These are phyloP conservation scores for Verticillium nubilum DNA, from an alignment of 2,329 filamentous ascomycete species.

Conservation along the genomic window DNA sequence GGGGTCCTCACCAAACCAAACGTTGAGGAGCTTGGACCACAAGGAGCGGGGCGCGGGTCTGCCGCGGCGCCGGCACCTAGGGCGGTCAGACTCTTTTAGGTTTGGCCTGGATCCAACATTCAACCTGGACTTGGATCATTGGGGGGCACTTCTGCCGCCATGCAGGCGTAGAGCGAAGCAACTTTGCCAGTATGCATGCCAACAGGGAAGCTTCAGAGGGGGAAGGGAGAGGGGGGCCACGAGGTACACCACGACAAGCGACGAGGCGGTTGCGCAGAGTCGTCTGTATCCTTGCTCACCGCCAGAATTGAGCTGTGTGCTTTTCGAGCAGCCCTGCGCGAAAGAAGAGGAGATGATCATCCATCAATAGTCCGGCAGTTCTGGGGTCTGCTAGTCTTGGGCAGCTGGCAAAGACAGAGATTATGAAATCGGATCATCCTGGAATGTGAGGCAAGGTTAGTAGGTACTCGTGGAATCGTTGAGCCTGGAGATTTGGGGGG, in stretches of 20 bases:
- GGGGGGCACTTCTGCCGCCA: neutral
- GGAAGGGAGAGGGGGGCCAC: neutral
- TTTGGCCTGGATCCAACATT: constrained; percentile 3
- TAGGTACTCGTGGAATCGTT: neutral
- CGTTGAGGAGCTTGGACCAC: constrained; percentile 16
- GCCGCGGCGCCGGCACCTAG: constrained; percentile 1
- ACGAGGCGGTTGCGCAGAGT: neutral
- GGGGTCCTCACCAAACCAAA: constrained; percentile 6
- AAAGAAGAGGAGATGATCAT: neutral
- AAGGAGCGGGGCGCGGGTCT: neutral
- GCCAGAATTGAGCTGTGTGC: neutral
- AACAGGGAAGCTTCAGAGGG: neutral
- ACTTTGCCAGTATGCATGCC: neutral
- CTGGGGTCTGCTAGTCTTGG: neutral
- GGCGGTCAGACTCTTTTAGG: neutral
- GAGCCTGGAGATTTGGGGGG: neutral
- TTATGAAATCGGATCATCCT: neutral
- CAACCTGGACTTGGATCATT: neutral
- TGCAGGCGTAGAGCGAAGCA: neutral
- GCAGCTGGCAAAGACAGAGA: neutral
- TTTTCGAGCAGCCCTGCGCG: neutral
- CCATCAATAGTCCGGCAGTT: neutral
- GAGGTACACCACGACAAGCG: neutral
- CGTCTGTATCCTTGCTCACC: neutral
- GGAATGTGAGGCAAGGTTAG: neutral